These are phyloP conservation scores for Xylaria bambusicola DNA, from an alignment of 495 filamentous ascomycete genomes.

Conservation along the genomic window DNA sequence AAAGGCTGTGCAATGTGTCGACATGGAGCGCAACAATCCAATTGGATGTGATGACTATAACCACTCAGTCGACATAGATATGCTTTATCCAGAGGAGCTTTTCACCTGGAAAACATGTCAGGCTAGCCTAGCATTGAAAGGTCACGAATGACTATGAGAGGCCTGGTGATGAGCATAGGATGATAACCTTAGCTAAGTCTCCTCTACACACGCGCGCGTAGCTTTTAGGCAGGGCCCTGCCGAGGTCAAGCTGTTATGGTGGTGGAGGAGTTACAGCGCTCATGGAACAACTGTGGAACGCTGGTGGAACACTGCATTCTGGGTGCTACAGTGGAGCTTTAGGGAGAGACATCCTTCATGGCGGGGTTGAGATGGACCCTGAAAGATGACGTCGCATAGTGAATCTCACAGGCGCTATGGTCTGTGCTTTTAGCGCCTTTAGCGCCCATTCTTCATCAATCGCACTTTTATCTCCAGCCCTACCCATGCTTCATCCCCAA, in stretches of 20 bases:
- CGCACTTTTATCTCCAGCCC: conserved; percentile 3
- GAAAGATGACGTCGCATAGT: conserved; percentile 13
- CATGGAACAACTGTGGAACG: background rate
- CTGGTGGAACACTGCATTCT: too few species aligned
- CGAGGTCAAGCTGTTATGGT: too few species aligned
- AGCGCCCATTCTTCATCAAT: background rate
- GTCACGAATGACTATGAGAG: background rate
- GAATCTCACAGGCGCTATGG: background rate
- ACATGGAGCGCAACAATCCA: background rate
- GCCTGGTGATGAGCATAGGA: too few species aligned
- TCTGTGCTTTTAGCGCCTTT: background rate
- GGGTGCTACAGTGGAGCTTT: too few species aligned
- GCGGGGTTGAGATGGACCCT: conserved; percentile 5
- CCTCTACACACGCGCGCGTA: too few species aligned
- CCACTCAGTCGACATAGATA: conserved; percentile 11
- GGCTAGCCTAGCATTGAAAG: background rate
- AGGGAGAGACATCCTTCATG: background rate
- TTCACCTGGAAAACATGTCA: too few species aligned
- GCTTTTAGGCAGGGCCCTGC: too few species aligned
- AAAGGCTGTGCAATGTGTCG: background rate
- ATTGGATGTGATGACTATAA: background rate
- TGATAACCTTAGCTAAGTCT: too few species aligned
- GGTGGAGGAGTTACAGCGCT: too few species aligned
- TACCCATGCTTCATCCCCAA: conserved; percentile 35
- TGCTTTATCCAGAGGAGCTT: too few species aligned